Evolutionary conservation across 257 asterid species (phyloP).

Genomic region (Anisodus tanguticus): DNA sequence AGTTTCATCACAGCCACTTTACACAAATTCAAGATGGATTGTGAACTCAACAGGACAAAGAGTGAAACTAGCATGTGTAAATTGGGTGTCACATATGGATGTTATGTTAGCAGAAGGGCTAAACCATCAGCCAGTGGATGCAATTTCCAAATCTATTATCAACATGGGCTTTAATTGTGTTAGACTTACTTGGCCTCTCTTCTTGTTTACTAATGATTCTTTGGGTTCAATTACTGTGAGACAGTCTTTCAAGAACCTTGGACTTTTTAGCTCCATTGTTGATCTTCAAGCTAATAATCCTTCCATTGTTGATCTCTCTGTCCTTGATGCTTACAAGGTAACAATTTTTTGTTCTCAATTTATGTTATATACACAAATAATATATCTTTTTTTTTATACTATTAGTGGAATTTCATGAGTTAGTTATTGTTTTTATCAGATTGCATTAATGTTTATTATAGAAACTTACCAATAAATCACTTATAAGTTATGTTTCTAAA

Average conservation of each 20-base stretch:
- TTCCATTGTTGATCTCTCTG: conserved; percentile 71
- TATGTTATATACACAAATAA: background rate
- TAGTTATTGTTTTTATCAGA: background rate
- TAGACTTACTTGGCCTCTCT: conserved; percentile 93
- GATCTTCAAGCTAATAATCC: conserved; percentile 78
- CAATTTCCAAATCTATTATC: conserved; percentile 55
- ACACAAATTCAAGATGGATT: conserved; percentile 79
- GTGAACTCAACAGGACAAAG: conserved; percentile 72
- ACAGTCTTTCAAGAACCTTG: conserved; percentile 71
- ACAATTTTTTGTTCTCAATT: background rate
- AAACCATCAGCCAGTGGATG: conserved; percentile 77
- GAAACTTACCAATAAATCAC: too few species aligned
- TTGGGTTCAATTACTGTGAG: conserved; percentile 64
- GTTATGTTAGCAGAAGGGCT: conserved; percentile 92
- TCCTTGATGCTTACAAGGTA: conserved; percentile 85
- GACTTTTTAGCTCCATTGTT: conserved; percentile 61
- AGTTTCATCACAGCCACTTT: conserved; percentile 56
- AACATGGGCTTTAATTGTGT: conserved; percentile 87
- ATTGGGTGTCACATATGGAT: conserved; percentile 92
- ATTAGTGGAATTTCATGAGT: background rate
- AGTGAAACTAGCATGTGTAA: conserved; percentile 84
- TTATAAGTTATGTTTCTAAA: too few species aligned
- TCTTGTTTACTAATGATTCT: conserved; percentile 74
- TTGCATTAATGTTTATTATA: too few species aligned
- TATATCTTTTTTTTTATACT: too few species aligned